Evolutionary conservation across 495 filamentous ascomycete species (phyloP), one percentile per base, ranked within the genome.

Genomic region (Aspergillus cavernicola): DNA sequence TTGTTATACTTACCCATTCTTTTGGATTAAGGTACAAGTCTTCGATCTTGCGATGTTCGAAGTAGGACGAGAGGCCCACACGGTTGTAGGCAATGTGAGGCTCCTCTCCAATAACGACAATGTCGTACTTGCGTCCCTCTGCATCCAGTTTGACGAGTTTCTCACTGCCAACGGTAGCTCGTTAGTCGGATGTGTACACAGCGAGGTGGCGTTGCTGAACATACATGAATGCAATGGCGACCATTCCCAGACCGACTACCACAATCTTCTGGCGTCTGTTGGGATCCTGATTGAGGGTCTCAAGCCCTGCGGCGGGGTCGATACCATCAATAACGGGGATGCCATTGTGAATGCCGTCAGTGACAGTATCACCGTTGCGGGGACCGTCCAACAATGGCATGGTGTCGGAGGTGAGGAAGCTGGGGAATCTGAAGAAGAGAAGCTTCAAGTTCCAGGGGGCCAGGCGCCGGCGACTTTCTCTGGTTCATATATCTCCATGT

Each of bases 241-340:
- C 92, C 92, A 97, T 97, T 9, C 92, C 92, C 69, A 97, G 69
- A 8, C 92, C 92, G 22, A 96, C 89, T 28, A 97, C 81, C 0
- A 97, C 90, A 29, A 96, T 75, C 61, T 77, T 85, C 59, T 90
- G 89, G 46, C 85, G 65, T 32, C 57, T 49, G 29, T 38, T 48
- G n/a, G 33, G 31, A 32, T 52, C 53, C 39, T 52, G 43, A 6
- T 26, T 19, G 31, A 29, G 29, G 11, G 26, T 31, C 11, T 31
- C 44, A 12, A 24, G 19, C 16, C 48, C 43, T 16, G 24, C 15
- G 12, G 28, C 20, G 37, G 52, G 28, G 18, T 59, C 43, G 26
- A 59, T 19, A 0, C 26, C 38, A 22, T 55, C 31, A 4, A 56
- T 48, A 50, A 39, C 23, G 1, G 45, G 20, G 26, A 45, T 20